Conservation (phyloP, 306 rosid genomes). For the Potentilla sterilis region DNA sequence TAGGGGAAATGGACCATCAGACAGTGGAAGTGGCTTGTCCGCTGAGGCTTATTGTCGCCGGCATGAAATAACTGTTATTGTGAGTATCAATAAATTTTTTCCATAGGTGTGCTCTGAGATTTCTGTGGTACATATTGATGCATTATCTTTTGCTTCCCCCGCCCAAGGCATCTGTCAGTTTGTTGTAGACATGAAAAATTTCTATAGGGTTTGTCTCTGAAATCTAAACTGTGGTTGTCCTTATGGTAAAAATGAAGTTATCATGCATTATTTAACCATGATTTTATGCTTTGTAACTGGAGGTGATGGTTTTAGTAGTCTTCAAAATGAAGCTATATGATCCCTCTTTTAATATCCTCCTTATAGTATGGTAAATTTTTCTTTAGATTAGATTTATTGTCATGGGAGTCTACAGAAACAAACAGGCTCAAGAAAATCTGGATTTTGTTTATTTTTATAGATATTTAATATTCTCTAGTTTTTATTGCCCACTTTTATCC, state of each 20-base stretch:
- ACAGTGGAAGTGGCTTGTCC: slow-evolving; percentile 65
- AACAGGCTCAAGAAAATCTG: not conserved
- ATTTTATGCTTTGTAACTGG: not conserved
- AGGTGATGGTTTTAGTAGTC: not conserved
- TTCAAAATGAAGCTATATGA: not conserved
- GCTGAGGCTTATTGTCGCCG: slow-evolving; percentile 72
- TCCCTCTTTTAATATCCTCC: not conserved
- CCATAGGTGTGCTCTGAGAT: not conserved
- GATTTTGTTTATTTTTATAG: not conserved
- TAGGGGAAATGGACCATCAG: slow-evolving; percentile 50
- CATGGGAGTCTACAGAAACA: not conserved
- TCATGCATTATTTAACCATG: not conserved
- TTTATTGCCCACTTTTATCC: not conserved
- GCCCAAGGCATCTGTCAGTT: not conserved
- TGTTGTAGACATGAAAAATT: not conserved
- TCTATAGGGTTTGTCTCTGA: not conserved
- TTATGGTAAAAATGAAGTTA: not conserved
- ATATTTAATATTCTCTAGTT: not conserved
- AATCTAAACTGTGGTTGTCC: not conserved
- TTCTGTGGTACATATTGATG: not conserved
- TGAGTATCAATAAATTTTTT: slow-evolving; percentile 38
- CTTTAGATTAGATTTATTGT: not conserved
- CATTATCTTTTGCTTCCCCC: not conserved
- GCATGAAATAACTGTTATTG: slow-evolving; percentile 82
- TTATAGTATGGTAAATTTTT: not conserved